Conservation (phyloP, 805 yeast genomes). For the Teunomyces kruisii region DNA sequence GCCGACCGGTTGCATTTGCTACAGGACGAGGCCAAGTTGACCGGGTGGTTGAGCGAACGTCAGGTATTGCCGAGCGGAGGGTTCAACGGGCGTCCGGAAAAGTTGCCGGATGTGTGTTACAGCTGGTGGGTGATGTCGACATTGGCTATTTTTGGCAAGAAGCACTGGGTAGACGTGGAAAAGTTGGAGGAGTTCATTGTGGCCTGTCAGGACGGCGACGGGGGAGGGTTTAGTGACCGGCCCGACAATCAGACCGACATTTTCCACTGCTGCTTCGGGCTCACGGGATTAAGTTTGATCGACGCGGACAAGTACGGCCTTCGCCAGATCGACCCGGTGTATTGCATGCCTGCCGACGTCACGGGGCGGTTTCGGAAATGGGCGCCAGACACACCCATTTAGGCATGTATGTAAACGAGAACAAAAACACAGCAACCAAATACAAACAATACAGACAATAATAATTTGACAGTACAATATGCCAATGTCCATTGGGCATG, state of each 20-base stretch:
- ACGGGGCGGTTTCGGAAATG: conserved; percentile 34
- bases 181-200: conserved; percentile 68
- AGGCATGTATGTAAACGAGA: too few relatives aligned
- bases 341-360: conserved; percentile 70
- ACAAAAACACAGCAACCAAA: too few relatives aligned
- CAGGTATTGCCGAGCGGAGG: conserved; percentile 83
- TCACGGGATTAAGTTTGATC: conserved; percentile 82
- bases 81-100: conserved; percentile 93
- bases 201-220: conserved; percentile 68
- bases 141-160: conserved; percentile 60
- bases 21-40: conserved; percentile 46
- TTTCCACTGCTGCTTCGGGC: conserved; percentile 87
- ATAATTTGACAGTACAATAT: too few relatives aligned
- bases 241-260: conserved; percentile 91
- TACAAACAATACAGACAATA: too few relatives aligned
- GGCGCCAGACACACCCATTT: conserved; percentile 10
- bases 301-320: conserved; percentile 54
- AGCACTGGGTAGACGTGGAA: conserved; percentile 74
- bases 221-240: conserved; percentile 92
- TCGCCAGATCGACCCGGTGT: conserved; percentile 75
- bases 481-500: too few relatives aligned
- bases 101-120: conserved; percentile 95
- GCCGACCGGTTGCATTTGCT: conserved; percentile 53
- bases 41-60: conserved; percentile 90
- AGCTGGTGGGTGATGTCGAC: conserved; percentile 96